Evolutionary conservation across 306 rosid genomes (phyloP).

Genomic region (Sophora flavescens): DNA sequence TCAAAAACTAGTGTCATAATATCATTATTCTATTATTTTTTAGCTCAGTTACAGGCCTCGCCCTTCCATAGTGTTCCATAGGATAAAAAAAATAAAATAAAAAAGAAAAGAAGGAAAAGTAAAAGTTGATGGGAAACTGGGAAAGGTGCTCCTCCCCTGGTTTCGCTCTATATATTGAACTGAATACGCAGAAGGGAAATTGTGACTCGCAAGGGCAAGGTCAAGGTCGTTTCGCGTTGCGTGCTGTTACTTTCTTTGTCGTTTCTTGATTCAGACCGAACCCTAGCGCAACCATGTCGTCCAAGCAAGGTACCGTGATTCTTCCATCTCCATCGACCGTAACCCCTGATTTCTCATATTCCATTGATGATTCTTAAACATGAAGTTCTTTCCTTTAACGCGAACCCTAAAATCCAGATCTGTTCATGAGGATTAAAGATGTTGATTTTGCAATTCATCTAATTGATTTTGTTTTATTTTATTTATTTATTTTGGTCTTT

Average conservation of each 20-base stretch:
- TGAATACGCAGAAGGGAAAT: background rate
- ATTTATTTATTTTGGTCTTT: background rate
- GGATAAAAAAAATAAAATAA: no score
- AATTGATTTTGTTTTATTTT: background rate
- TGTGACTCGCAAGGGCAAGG: constrained; percentile 43
- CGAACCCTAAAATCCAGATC: constrained; percentile 16
- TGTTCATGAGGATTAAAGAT: background rate
- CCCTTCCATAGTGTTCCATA: no score
- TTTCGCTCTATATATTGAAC: constrained; percentile 21
- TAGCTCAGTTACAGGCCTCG: no score
- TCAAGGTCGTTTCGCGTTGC: constrained; percentile 38
- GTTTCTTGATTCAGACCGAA: constrained; percentile 50
- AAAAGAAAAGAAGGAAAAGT: no score
- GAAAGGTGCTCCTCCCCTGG: background rate
- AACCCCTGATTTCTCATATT: constrained; percentile 4
- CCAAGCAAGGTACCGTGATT: constrained; percentile 74
- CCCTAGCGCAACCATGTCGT: constrained; percentile 76
- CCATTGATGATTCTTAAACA: background rate
- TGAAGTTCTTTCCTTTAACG: background rate
- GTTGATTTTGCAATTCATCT: background rate
- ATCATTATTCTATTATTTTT: no score
- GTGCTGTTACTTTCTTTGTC: constrained; percentile 10
- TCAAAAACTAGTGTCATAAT: no score
- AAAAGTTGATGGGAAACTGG: background rate
- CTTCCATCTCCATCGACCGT: background rate